Conservation (phyloP, 2,329 filamentous ascomycete species). For the Botrytis tulipae region DNA sequence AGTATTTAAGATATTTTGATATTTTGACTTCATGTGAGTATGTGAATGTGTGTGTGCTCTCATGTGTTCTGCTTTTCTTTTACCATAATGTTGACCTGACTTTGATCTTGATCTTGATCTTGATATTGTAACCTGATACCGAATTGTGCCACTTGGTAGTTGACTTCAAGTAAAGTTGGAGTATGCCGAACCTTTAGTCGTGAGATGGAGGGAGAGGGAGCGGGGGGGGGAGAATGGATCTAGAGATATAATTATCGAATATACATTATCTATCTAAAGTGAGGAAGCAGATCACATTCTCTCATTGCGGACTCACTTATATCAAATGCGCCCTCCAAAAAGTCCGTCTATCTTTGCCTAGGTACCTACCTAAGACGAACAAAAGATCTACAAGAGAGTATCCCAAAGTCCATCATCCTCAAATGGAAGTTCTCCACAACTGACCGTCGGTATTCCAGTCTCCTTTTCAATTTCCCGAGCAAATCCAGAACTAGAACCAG, state of each 20-base stretch:
- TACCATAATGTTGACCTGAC: neutral
- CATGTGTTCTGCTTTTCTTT: neutral
- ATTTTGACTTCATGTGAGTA: neutral
- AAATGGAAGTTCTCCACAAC: neutral
- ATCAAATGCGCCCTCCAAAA: neutral
- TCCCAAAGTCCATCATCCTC: neutral
- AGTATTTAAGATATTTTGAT: neutral
- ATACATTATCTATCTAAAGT: neutral
- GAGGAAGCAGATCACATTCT: no score
- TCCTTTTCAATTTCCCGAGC: neutral
- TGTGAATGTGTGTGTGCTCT: neutral
- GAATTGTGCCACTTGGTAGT: neutral
- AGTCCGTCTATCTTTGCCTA: neutral
- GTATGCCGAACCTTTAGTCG: neutral
- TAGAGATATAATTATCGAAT: neutral
- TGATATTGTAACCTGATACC: neutral
- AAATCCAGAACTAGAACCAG: neutral
- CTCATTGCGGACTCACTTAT: neutral
- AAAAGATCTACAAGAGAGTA: neutral
- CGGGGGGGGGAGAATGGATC: neutral
- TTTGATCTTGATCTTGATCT: neutral
- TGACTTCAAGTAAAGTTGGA: neutral
- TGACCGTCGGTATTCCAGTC: neutral
- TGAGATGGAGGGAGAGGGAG: neutral
- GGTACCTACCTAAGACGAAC: neutral